Conservation (phyloP, 78 protist species). For the Chrysochromulina parva region DNA sequence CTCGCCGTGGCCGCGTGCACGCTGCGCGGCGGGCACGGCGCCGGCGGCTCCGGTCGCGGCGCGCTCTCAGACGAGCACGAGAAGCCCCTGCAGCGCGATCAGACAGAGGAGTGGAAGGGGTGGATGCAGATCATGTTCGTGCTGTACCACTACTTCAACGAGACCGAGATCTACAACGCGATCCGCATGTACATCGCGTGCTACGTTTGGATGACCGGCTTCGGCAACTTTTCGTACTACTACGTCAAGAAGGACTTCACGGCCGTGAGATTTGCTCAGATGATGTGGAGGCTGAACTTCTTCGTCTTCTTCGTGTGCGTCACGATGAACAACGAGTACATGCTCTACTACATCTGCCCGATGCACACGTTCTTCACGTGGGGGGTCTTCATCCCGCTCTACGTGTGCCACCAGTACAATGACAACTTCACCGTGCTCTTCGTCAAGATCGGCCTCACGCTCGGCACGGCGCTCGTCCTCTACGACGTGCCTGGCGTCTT, state of each 20-base stretch:
- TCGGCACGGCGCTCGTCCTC: background rate
- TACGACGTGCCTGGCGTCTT: conserved; percentile 11
- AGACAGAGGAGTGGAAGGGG: conserved; percentile 82
- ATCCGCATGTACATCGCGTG: conserved; percentile 70
- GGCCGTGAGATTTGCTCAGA: conserved; percentile 17
- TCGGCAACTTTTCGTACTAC: conserved; percentile 59
- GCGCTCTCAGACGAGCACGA: background rate
- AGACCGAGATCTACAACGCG: conserved; percentile 49
- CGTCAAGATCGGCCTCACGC: background rate
- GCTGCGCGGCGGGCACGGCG: background rate
- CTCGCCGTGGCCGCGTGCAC: background rate
- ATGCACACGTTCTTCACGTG: conserved; percentile 59
- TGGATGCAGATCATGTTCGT: conserved; percentile 75
- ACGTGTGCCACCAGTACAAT: background rate
- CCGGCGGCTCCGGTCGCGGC: background rate
- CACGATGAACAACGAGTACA: conserved; percentile 39
- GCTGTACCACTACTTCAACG: conserved; percentile 69
- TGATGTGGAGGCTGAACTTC: conserved; percentile 65
- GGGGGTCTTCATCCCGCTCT: conserved; percentile 1
- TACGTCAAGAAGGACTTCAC: conserved; percentile 28
- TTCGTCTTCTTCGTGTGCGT: conserved; percentile 13
- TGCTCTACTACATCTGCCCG: conserved; percentile 66
- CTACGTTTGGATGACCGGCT: conserved; percentile 81
- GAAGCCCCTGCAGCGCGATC: conserved; percentile 51
- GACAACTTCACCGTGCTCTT: background rate